Percentiles rank a stretch among this genome's conserved stretches.
Conservation (phyloP, 2,329 filamentous ascomycete genomes). For the Gliomastix tumulicola region DNA sequence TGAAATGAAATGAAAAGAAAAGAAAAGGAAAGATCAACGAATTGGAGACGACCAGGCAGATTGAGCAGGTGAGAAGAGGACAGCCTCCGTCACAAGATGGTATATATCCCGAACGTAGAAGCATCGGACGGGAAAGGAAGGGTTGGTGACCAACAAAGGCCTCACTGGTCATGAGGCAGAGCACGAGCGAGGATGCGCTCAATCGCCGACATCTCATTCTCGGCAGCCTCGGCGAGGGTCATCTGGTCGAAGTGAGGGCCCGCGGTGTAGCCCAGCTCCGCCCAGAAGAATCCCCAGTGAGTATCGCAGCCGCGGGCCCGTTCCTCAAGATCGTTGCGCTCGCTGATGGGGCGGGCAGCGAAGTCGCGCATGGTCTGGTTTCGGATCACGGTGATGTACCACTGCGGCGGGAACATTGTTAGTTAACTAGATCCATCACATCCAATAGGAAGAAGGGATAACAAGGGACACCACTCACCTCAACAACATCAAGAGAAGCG, state of each 20-base stretch:
- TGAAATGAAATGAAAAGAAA: no score
- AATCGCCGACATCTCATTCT: slow-evolving; percentile 39
- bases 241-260: slow-evolving; percentile 37
- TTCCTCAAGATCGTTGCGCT: slow-evolving; percentile 29
- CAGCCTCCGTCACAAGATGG: no score
- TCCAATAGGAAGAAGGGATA: neutral
- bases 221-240: slow-evolving; percentile 38
- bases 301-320: slow-evolving; percentile 23
- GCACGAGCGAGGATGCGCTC: slow-evolving; percentile 40
- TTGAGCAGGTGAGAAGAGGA: no score
- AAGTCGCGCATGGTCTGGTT: slow-evolving; percentile 39
- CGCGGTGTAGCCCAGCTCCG: slow-evolving; percentile 33
- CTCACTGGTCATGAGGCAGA: slow-evolving; percentile 13
- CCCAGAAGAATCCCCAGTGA: slow-evolving; percentile 48
- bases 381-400: slow-evolving; percentile 49
- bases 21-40: no score
- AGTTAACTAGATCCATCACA: neutral
- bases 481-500: slow-evolving; percentile 42
- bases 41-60: no score
- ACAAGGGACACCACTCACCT: slow-evolving; percentile 31
- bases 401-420: slow-evolving; percentile 26
- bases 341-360: slow-evolving; percentile 27
- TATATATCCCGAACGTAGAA: no score
- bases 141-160: no score
- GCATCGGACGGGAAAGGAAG: no score